Conservation (phyloP, 257 asterid genomes). For the Solanum corneliomulleri region DNA sequence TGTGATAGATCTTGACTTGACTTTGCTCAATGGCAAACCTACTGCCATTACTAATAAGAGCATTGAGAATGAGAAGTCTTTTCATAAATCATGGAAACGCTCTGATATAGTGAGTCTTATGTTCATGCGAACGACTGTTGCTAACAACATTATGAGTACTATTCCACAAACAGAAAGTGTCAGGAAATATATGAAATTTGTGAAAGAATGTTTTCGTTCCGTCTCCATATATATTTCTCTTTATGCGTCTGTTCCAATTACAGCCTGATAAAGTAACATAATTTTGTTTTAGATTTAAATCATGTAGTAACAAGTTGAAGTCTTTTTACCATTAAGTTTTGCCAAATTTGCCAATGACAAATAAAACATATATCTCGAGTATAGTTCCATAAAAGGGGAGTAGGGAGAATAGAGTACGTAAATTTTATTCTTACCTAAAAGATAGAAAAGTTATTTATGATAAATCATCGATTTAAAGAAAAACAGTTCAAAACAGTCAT, state of each 20-base stretch:
- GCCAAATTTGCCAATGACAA: neutral
- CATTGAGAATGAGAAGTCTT: no score
- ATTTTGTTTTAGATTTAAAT: neutral
- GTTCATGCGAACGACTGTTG: no score
- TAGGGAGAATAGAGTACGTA: neutral
- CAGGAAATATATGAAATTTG: no score
- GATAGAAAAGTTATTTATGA: no score
- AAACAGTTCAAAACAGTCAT: neutral
- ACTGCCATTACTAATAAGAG: no score
- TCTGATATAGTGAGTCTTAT: no score
- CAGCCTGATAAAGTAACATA: neutral
- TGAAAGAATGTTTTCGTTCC: neutral
- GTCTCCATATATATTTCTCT: neutral
- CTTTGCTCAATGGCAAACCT: no score
- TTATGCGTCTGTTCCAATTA: neutral
- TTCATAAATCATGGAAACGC: no score
- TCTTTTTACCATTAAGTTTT: neutral
- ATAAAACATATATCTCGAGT: neutral
- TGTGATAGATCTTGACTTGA: no score
- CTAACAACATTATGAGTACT: no score
- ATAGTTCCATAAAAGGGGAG: neutral
- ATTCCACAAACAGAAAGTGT: no score
- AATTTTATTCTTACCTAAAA: neutral
- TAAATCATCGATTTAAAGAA: fast-evolving
- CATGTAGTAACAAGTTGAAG: neutral